Base-by-base conservation (phyloP, 1,284 basidiomycete species). In the Papiliotrema nemorosa region DNA sequence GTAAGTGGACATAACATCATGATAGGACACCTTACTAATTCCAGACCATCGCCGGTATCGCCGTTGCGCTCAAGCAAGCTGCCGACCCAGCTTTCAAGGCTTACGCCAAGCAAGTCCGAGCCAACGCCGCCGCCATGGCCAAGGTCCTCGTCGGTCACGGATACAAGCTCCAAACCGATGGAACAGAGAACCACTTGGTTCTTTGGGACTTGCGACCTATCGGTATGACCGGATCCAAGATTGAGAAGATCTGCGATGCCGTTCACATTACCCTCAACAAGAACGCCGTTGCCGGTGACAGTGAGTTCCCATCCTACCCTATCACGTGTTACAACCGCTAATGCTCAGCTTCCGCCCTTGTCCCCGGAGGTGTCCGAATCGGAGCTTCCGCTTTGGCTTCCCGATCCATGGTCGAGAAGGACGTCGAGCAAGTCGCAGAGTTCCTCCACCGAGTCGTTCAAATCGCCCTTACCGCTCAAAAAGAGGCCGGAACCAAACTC, bases 191-290 rank as follows among this genome's bases (percentile, higher is more conserved):
- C 82, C 96, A 99, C 77, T 84, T 98, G 57, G 86, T 97, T 53
- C 87, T 98, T 44, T 97, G 93, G 93, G 96, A 98, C 74, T 81
- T 99, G 57, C 85, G 96, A 47, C 96, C 96, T 24, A 82, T 97
- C 61, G 88, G 90, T 50, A 79, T 98, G 69, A 97, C 96, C 22
- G 96, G 96, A 53, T 90, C 86, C 80, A 98, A 98, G 80, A 85
- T 99, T 55, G 93, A 97, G 81, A 97, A 97, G 82, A 85, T 99
- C 66, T 96, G 93, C 74, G 96, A 98, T 75, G 81, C 96, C 49
- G 85, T 90, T 69, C 91, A 91, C 64, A 97, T 99, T 76, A 97
- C 88, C 29, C 67, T 77, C 77, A 93, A 93, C 81, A 93, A 97
- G 80, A 97, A 97, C 76, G 90, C 92, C 49, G 93, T 97, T 47